Conservation (phyloP, 768 basidiomycete species). For the Ramaria sp. region DNA sequence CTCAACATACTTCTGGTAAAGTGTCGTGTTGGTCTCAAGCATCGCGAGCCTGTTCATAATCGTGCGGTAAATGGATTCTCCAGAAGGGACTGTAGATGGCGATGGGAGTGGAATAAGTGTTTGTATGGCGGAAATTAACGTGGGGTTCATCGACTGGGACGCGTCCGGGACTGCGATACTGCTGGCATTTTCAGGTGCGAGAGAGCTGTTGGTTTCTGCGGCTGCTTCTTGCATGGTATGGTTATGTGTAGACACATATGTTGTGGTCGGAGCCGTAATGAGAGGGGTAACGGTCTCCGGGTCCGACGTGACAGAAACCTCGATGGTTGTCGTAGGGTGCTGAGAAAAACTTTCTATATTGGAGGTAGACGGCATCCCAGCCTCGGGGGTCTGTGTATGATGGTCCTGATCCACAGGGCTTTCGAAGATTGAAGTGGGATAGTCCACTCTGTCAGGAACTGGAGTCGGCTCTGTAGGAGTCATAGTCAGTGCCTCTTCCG, state of each 20-base stretch:
- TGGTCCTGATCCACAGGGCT: background rate
- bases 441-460: background rate
- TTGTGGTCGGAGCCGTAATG: constrained; percentile 11
- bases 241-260: background rate
- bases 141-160: constrained; percentile 11
- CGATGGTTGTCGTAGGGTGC: too few relatives aligned
- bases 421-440: background rate
- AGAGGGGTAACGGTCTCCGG: constrained; percentile 14
- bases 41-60: constrained; percentile 88
- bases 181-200: background rate
- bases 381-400: too few relatives aligned
- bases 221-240: background rate
- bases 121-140: constrained; percentile 8
- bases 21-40: constrained; percentile 79
- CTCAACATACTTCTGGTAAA: constrained; percentile 79
- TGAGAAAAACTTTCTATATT: too few relatives aligned
- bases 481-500: background rate
- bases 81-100: constrained; percentile 25
- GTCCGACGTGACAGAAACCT: background rate
- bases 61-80: constrained; percentile 91
- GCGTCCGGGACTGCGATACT: constrained; percentile 2
- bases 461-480: background rate
- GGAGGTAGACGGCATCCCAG: too few relatives aligned
- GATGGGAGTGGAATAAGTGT: constrained; percentile 3
- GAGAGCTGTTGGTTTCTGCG: background rate